Conservation (phyloP, 192 early-diverging fungal species). For the Backusella tarrabulga region DNA sequence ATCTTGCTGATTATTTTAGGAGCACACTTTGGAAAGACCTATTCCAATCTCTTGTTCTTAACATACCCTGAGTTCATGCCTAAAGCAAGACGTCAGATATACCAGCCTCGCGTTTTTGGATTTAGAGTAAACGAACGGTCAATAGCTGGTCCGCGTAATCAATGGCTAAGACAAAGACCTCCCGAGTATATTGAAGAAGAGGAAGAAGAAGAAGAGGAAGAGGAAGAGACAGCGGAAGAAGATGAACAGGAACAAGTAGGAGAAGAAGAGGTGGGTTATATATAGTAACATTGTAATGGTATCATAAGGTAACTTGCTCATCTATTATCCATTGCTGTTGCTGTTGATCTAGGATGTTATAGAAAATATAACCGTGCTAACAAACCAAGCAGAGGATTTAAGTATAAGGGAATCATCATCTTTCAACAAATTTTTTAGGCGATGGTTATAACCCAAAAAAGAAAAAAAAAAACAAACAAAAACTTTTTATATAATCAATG, state of each 20-base stretch:
- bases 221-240: conserved; percentile 15
- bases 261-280: not conserved
- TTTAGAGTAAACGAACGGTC: conserved; percentile 82
- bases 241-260: conserved; percentile 8
- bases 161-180: conserved; percentile 77
- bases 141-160: conserved; percentile 82
- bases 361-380: not conserved
- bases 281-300: too few relatives aligned
- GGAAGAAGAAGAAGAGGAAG: conserved; percentile 7
- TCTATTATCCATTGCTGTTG: too few relatives aligned
- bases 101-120: conserved; percentile 87
- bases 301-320: too few relatives aligned
- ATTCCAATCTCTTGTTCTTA: conserved; percentile 87
- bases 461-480: not conserved
- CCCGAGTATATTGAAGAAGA: conserved; percentile 14
- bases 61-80: conserved; percentile 82
- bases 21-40: conserved; percentile 94
- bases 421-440: conserved; percentile 19
- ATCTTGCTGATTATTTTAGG: conserved; percentile 43
- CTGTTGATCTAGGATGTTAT: not conserved
- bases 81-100: conserved; percentile 52
- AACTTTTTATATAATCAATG: not conserved
- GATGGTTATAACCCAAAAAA: not conserved
- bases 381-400: conserved; percentile 3
- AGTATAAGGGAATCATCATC: conserved; percentile 3